phyloP scores from a whole-genome alignment of 2,329 filamentous ascomycete species.

The Bipolaris bicolor region DNA sequence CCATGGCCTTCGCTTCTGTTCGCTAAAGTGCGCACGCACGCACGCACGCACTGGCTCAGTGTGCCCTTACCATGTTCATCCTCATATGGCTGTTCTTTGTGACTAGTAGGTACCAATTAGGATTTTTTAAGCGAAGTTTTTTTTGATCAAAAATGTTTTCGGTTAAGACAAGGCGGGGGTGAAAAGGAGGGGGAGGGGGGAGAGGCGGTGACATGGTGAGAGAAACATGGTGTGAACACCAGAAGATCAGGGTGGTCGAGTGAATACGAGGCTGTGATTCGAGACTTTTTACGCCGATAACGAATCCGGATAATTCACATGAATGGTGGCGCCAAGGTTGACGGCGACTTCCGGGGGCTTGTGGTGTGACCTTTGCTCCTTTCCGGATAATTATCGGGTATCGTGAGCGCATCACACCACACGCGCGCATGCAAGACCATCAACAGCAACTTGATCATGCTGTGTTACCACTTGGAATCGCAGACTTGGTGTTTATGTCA shows the following conservation, averaged over 20 bases:
- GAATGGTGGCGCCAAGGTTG: background rate
- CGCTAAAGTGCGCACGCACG: background rate
- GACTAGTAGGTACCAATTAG: background rate
- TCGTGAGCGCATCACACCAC: background rate
- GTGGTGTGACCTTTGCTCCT: background rate
- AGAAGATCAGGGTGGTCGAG: background rate
- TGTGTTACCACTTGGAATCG: background rate
- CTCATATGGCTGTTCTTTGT: background rate
- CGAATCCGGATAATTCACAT: background rate
- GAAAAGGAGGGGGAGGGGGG: background rate
- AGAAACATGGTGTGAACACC: background rate
- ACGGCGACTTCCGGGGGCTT: background rate
- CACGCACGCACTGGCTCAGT: background rate
- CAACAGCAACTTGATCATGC: background rate
- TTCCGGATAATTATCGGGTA: slow-evolving; percentile 3
- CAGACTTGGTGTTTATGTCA: background rate
- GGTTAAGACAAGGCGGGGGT: background rate
- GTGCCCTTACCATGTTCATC: background rate
- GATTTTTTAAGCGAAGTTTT: background rate
- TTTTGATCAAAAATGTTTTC: background rate
- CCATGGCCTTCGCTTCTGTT: background rate
- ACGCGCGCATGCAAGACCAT: background rate
- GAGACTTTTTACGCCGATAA: background rate
- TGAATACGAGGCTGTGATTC: background rate
- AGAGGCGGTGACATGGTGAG: background rate